Conservation (phyloP, 106 monocot species). For the Dioscorea dumetorum region DNA sequence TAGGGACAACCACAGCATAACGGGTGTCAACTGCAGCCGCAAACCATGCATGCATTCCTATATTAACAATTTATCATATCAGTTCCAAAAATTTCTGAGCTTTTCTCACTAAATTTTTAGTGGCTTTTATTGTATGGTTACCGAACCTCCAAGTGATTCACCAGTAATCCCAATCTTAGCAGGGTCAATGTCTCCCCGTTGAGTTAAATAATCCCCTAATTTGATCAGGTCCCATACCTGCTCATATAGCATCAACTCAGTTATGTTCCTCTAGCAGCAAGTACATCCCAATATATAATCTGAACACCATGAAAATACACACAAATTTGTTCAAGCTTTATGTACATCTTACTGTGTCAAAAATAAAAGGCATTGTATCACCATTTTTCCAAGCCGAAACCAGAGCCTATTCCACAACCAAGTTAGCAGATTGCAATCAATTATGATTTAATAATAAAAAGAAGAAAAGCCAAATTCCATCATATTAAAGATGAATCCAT, state of each 20-base stretch:
- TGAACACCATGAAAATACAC: too few species aligned
- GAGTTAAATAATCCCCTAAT: constrained; percentile 77
- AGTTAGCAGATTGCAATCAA: neutral
- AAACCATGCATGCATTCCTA: constrained; percentile 99
- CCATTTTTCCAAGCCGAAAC: constrained; percentile 88
- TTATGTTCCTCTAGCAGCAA: neutral
- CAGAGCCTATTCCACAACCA: constrained; percentile 47
- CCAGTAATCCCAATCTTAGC: constrained; percentile 84
- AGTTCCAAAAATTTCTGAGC: neutral
- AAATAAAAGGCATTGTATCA: constrained; percentile 92
- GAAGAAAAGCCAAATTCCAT: neutral
- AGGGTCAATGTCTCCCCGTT: constrained; percentile 82
- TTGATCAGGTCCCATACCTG: constrained; percentile 98
- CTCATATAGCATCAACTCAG: neutral
- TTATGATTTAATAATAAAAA: constrained; percentile 3
- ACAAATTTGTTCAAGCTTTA: neutral
- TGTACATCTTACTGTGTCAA: constrained; percentile 61
- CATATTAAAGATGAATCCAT: too few species aligned
- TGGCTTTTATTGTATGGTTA: neutral
- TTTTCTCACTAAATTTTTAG: neutral
- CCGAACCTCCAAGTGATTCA: constrained; percentile 94
- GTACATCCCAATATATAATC: too few species aligned
- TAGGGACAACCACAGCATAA: constrained; percentile 81
- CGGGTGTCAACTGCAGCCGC: constrained; percentile 76
- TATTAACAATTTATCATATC: constrained; percentile 6